These are phyloP conservation scores for Entrophospora sp. DNA, from an alignment of 192 early-diverging fungal species.

Conservation along the genomic window DNA sequence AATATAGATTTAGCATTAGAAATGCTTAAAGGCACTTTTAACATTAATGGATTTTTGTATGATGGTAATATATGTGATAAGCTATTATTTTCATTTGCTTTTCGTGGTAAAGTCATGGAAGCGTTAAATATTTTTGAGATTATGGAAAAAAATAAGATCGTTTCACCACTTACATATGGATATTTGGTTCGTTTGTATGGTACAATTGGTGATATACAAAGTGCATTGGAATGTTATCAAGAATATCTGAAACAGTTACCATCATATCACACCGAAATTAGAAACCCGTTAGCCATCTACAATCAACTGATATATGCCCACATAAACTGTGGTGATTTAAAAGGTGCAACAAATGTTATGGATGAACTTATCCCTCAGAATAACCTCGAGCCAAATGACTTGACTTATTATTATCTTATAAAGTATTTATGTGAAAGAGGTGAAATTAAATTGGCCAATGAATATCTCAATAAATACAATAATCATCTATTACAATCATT, in stretches of 20 bases:
- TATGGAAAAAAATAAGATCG: not conserved
- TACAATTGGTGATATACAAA: constrained; percentile 4
- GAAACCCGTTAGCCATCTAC: not conserved
- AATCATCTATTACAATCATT: too few relatives aligned
- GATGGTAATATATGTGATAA: constrained; percentile 8
- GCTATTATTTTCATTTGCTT: not conserved
- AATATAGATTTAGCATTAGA: not conserved
- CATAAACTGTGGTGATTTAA: not conserved
- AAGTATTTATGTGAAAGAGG: not conserved
- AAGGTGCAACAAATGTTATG: not conserved
- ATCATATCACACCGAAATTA: not conserved
- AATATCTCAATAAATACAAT: constrained; percentile 1
- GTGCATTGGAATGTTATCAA: constrained; percentile 3
- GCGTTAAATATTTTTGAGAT: constrained; percentile 4
- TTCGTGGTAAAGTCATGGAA: not conserved
- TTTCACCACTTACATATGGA: not conserved
- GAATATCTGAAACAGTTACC: not conserved
- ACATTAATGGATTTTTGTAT: not conserved
- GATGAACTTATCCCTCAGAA: not conserved
- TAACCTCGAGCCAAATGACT: not conserved
- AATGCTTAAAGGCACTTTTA: not conserved
- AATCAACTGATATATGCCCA: constrained; percentile 9
- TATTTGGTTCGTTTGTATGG: constrained; percentile 12
- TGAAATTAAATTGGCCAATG: not conserved
- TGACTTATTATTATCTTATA: constrained; percentile 10